These are phyloP conservation scores for Raffaelea albimanens DNA, from an alignment of 2,329 filamentous ascomycete genomes.

Conservation along the genomic window DNA sequence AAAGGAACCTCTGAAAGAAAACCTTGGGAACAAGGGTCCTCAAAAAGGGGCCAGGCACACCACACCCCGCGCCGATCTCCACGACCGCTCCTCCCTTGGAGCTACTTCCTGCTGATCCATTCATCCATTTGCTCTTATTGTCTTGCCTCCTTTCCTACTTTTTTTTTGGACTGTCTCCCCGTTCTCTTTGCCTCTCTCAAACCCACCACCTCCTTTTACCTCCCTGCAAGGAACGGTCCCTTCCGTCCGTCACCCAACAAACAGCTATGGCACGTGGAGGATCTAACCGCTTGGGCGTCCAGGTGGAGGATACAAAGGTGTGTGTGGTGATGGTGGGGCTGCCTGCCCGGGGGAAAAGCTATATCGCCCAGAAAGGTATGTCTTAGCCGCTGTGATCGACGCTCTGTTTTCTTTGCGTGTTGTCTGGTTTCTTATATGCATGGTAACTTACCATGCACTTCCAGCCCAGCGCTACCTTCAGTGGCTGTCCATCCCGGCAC, in stretches of 20 bases:
- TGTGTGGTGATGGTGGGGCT: constrained; percentile 98
- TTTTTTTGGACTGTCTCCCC: neutral
- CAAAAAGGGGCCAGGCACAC: neutral
- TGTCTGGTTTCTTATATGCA: constrained; percentile 1
- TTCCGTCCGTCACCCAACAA: neutral
- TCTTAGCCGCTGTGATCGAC: neutral
- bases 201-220: neutral
- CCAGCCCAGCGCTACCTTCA: constrained; percentile 85
- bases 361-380: constrained; percentile 94
- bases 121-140: neutral
- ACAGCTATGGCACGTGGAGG: constrained; percentile 33
- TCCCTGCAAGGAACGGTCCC: neutral
- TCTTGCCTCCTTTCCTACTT: neutral
- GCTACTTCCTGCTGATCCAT: neutral
- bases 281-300: constrained; percentile 61
- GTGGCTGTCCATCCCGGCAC: constrained; percentile 90
- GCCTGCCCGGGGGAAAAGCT: constrained; percentile 89
- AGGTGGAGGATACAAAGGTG: constrained; percentile 93
- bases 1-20: neutral
- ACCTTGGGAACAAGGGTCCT: neutral
- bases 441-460: neutral
- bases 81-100: too few species aligned
- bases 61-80: neutral
- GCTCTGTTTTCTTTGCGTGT: constrained; percentile 5
- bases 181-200: neutral